These are phyloP conservation scores for Colletotrichum musicola DNA, from an alignment of 2,329 filamentous ascomycete species.

Conservation along the genomic window DNA sequence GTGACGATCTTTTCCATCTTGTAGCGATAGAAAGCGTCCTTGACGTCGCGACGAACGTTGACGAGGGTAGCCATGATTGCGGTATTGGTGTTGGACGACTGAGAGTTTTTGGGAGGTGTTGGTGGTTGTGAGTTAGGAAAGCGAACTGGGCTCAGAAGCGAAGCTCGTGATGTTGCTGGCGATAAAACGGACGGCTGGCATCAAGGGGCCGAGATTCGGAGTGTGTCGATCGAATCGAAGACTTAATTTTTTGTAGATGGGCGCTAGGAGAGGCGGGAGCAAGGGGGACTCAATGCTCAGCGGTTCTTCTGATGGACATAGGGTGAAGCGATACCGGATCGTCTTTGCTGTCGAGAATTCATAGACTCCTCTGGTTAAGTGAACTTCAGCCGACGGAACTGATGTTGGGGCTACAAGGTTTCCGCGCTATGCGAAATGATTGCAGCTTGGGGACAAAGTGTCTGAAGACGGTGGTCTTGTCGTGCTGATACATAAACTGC, in stretches of 20 bases:
- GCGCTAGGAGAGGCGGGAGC: slow-evolving; percentile 43
- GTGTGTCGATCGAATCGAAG: slow-evolving; percentile 10
- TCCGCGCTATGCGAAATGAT: slow-evolving; percentile 95
- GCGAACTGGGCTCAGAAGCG: slow-evolving; percentile 39
- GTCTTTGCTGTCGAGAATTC: slow-evolving; percentile 65
- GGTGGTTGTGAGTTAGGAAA: slow-evolving; percentile 23
- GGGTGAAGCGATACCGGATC: slow-evolving; percentile 62
- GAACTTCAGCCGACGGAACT: slow-evolving; percentile 89
- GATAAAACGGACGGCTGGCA: slow-evolving; percentile 30
- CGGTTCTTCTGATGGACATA: slow-evolving; percentile 68
- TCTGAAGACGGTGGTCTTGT: slow-evolving; percentile 89
- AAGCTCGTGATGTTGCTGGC: slow-evolving; percentile 41
- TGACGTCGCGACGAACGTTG: slow-evolving; percentile 98
- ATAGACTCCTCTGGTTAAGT: slow-evolving; percentile 64
- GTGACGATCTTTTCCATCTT: slow-evolving; percentile 99
- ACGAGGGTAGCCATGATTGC: slow-evolving; percentile 88
- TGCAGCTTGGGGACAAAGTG: slow-evolving; percentile 96
- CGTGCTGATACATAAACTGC: slow-evolving; percentile 99
- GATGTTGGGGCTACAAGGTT: slow-evolving; percentile 90
- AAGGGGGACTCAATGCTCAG: slow-evolving; percentile 65
- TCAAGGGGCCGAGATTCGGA: slow-evolving; percentile 31
- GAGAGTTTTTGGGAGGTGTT: slow-evolving; percentile 22
- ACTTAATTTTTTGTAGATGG: slow-evolving; percentile 4
- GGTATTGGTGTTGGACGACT: slow-evolving; percentile 50
- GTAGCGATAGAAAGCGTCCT: slow-evolving; percentile 99